Base-by-base conservation (phyloP, 768 basidiomycete species). In the Filobasidium wieringae region DNA sequence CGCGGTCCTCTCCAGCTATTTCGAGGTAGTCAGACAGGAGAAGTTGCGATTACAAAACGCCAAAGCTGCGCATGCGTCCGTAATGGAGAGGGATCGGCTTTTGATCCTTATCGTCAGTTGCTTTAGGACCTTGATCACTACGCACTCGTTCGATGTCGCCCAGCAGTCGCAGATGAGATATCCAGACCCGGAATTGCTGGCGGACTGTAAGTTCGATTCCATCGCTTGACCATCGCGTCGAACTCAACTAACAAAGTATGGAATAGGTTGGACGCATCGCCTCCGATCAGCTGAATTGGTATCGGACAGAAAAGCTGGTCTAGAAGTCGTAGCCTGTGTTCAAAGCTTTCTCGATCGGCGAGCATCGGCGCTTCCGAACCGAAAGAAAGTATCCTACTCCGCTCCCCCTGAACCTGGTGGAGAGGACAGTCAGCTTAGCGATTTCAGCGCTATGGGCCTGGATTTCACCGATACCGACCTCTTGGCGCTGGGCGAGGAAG, bases 401-500 rank as follows among this genome's bases (percentile, higher is more conserved):
- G 22, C 14, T 24, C 19, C 43, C 15, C 61, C 63, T 7, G 68
- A 67, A 17, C 80, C 80, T 34, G 79, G 78, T 41, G 45, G 55
- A 34, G 80, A 81, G 65, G 87, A 88, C 60, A 88, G 84, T 62
- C 87, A 91, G 66, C 86, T 88, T 56, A 59, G 58, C 31, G 71
- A 73, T 52, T 75, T 63, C 54, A 82, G 84, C 53, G 89, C 82
- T 62, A 81, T 84, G 37, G 79, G 81, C 59, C 73, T 84, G 47
- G 81, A 84, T 55, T 76, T 82, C 24, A 74, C 80, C 53, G 85
- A 87, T 64, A 83, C 82, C 22, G 78, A 77, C 15, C 68, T 86
- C 0, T 65, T 79, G 17, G 82, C 80, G 29, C 77, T 82, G 7
- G 76, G 86, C n/a, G 75, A 66, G 7, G 80, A 77, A 17, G 76